Evolutionary conservation across 140 eudicot genomes (phyloP).

Genomic region (Stevia rebaudiana): DNA sequence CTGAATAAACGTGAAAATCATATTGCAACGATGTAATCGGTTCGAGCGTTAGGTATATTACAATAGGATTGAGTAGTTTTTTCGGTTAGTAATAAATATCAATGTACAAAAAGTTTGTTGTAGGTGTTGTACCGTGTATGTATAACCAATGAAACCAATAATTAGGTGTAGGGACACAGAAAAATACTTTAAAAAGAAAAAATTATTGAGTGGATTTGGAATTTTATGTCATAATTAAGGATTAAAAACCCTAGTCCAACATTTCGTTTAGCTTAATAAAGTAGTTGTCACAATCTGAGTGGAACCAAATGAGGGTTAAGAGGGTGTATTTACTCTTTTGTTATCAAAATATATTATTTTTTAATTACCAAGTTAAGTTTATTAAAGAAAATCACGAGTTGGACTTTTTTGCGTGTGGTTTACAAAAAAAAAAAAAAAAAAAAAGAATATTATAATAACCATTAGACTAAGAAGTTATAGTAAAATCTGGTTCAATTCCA

Average conservation of each 20-base stretch:
- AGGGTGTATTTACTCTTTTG: too few species aligned
- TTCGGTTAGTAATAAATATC: conserved; percentile 14
- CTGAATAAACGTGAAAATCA: not conserved
- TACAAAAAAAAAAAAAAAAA: too few species aligned
- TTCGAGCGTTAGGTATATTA: not conserved
- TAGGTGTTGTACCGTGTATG: not conserved
- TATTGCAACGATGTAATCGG: not conserved
- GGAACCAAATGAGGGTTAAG: too few species aligned
- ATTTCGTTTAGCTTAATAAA: not conserved
- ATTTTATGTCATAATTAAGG: not conserved
- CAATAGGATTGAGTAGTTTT: conserved; percentile 19
- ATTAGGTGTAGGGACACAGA: conserved; percentile 19
- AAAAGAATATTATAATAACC: too few species aligned
- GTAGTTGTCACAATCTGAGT: too few species aligned
- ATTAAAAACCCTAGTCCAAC: not conserved
- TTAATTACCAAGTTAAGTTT: too few species aligned
- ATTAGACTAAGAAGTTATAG: too few species aligned
- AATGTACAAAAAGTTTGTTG: conserved; percentile 17
- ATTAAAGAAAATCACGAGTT: too few species aligned
- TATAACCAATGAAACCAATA: conserved; percentile 9
- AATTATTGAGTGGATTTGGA: conserved; percentile 1
- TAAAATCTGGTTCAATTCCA: too few species aligned
- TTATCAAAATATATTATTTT: too few species aligned
- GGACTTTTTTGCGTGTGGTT: too few species aligned
- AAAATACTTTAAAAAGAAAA: not conserved